These are phyloP conservation scores for Drechslerella stenobrocha DNA, from an alignment of 2,329 filamentous ascomycete species.

Conservation along the genomic window DNA sequence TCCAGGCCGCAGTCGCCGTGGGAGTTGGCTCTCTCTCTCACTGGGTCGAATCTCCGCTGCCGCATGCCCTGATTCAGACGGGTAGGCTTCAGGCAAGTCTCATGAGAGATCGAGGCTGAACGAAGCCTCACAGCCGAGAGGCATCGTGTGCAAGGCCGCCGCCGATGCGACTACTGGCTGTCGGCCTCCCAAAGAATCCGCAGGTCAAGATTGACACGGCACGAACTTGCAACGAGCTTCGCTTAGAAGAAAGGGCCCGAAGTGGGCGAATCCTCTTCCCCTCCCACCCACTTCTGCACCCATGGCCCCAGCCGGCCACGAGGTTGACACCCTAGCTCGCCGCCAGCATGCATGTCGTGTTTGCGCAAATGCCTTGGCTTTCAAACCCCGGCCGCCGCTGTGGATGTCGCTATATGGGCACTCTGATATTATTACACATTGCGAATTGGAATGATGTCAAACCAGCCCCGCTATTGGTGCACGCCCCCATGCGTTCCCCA, in stretches of 20 bases:
- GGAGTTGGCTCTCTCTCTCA: neutral
- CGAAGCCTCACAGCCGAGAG: slow-evolving; percentile 2
- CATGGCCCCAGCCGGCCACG: slow-evolving; percentile 27
- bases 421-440: slow-evolving; percentile 31
- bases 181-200: neutral
- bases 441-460: slow-evolving; percentile 46
- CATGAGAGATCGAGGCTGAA: slow-evolving; percentile 1
- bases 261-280: slow-evolving; percentile 8
- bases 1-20: slow-evolving; percentile 4
- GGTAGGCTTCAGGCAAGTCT: neutral
- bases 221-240: slow-evolving; percentile 25
- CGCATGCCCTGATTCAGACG: slow-evolving; percentile 2
- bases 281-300: slow-evolving; percentile 15
- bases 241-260: slow-evolving; percentile 28
- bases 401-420: neutral
- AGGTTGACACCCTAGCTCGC: slow-evolving; percentile 40
- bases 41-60: neutral
- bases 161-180: neutral
- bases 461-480: slow-evolving; percentile 24
- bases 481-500: slow-evolving; percentile 26
- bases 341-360: slow-evolving; percentile 29
- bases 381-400: neutral
- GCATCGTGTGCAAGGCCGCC: neutral
- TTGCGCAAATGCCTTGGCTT: slow-evolving; percentile 38
- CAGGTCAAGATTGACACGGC: slow-evolving; percentile 30